Percentiles rank a stretch among this genome's conserved stretches.
These are phyloP conservation scores for Cryptosporidium parvum DNA, from an alignment of 169 alveolate species.

Conservation along the genomic window DNA sequence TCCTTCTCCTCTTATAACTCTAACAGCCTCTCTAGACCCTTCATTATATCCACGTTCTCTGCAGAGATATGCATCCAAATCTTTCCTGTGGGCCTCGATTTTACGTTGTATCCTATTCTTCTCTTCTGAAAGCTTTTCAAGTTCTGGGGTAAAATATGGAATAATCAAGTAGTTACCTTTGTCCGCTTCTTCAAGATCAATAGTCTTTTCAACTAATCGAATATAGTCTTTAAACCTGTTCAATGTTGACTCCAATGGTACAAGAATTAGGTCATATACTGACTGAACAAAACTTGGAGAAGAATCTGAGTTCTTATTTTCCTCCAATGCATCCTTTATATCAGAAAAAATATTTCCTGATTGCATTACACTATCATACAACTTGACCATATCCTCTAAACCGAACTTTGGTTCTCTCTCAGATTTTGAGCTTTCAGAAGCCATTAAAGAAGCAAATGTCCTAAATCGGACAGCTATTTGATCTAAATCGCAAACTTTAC, in stretches of 20 bases:
- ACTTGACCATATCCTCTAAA: conserved; percentile 87
- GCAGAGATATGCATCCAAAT: conserved; percentile 84
- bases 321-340: conserved; percentile 41
- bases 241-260: conserved; percentile 85
- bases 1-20: conserved; percentile 75
- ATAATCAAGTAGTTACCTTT: conserved; percentile 88
- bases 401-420: conserved; percentile 81
- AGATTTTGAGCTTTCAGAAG: conserved; percentile 26
- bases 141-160: conserved; percentile 85
- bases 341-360: conserved; percentile 39
- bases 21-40: conserved; percentile 77
- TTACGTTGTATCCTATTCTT: conserved; percentile 82
- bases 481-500: conserved; percentile 85
- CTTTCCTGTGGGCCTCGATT: conserved; percentile 87
- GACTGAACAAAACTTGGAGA: background rate
- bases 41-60: conserved; percentile 78
- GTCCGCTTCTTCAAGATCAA: conserved; percentile 92
- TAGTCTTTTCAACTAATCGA: conserved; percentile 91
- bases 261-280: conserved; percentile 72
- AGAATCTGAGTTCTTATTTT: conserved; percentile 1
- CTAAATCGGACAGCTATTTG: conserved; percentile 84
- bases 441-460: conserved; percentile 77
- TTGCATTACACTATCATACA: conserved; percentile 79
- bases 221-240: conserved; percentile 86
- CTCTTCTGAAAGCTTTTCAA: conserved; percentile 83